phyloP scores from a whole-genome alignment of 2,329 filamentous ascomycete genomes.

The Trichoderma gracile region DNA sequence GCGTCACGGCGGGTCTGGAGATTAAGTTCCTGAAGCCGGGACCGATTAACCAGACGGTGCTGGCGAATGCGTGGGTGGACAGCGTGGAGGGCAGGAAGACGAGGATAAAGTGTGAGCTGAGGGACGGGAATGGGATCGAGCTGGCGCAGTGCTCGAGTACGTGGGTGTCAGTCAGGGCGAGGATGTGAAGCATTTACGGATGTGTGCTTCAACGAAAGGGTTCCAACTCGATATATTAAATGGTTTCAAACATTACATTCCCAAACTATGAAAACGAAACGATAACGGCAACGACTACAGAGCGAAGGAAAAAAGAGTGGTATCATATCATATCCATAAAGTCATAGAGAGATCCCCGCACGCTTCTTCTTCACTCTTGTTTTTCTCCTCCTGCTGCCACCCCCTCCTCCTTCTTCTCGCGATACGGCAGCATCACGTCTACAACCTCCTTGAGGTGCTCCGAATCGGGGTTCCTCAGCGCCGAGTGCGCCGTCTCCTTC shows the following conservation, averaged over 20 bases:
- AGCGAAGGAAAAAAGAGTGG: conserved; percentile 16
- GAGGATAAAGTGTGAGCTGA: conserved; percentile 36
- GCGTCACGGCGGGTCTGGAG: conserved; percentile 40
- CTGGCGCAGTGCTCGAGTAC: conserved; percentile 37
- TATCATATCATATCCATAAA: conserved; percentile 26
- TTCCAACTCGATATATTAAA: background rate
- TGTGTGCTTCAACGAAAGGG: background rate
- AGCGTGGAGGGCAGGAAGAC: conserved; percentile 40
- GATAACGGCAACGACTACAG: background rate
- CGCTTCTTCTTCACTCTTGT: background rate
- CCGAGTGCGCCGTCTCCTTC: conserved; percentile 53
- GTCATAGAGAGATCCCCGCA: conserved; percentile 3
- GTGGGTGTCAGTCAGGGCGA: conserved; percentile 40
- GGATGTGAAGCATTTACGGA: conserved; percentile 29
- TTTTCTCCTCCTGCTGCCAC: background rate
- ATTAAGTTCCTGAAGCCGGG: conserved; percentile 41
- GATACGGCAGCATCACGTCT: conserved; percentile 33
- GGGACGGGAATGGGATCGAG: conserved; percentile 35
- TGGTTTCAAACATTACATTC: conserved; percentile 8
- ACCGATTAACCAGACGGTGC: conserved; percentile 35
- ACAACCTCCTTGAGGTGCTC: conserved; percentile 43
- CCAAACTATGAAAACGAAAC: background rate
- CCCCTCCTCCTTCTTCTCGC: conserved; percentile 28
- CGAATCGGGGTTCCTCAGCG: conserved; percentile 49
- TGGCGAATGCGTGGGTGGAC: conserved; percentile 38